These are phyloP conservation scores for Chrysoporthe deuterocubensis DNA, from an alignment of 2,329 filamentous ascomycete genomes.

Conservation along the genomic window DNA sequence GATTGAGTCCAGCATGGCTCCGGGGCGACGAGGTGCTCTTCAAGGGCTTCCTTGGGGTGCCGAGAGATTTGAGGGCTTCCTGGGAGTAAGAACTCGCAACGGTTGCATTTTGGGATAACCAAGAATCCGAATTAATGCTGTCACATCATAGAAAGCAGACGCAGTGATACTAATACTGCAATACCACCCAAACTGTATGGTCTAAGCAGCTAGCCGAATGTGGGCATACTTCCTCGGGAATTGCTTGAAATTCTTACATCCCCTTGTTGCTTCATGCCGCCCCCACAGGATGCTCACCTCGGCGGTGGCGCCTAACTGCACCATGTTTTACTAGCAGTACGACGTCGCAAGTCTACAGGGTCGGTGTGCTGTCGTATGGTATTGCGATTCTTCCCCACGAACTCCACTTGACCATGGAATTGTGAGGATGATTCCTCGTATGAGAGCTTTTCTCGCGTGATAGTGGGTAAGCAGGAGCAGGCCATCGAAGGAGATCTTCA, in stretches of 20 bases:
- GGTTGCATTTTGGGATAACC: neutral
- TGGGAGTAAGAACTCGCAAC: neutral
- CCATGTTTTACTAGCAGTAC: neutral
- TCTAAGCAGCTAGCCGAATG: neutral
- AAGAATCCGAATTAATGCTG: neutral
- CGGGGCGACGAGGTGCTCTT: neutral
- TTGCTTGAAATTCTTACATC: neutral
- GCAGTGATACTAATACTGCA: neutral
- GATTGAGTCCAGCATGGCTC: neutral
- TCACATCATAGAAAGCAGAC: neutral
- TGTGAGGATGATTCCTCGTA: neutral
- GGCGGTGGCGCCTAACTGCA: neutral
- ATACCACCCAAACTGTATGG: neutral
- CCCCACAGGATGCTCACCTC: neutral
- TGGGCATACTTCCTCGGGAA: neutral
- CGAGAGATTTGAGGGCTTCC: too few relatives aligned
- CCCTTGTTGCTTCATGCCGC: neutral
- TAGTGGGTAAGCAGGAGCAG: neutral
- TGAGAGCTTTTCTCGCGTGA: neutral
- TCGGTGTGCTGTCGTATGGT: neutral
- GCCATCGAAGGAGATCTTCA: neutral
- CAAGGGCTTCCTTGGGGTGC: neutral
- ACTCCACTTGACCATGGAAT: neutral
- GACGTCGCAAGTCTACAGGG: neutral
- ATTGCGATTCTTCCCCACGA: neutral